Evolutionary conservation across 1,284 basidiomycete genomes (phyloP).

Genomic region (Moesziomyces sp.): DNA sequence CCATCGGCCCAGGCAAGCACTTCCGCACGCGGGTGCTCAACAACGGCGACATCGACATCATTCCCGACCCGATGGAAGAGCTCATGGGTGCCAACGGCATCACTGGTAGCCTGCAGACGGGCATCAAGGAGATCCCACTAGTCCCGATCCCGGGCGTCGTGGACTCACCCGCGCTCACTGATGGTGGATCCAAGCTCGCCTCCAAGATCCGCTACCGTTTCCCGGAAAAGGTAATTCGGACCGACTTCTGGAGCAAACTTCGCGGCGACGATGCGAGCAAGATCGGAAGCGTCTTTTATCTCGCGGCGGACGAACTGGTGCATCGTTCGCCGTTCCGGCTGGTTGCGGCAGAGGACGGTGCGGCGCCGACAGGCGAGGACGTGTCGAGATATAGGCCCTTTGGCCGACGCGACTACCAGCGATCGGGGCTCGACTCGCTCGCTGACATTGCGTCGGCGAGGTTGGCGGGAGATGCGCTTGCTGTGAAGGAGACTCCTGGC

Average conservation of each 20-base stretch:
- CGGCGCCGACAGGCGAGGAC: neutral
- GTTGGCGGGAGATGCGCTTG: slow-evolving; percentile 15
- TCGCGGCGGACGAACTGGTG: slow-evolving; percentile 33
- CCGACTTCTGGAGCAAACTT: slow-evolving; percentile 85
- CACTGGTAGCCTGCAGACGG: slow-evolving; percentile 22
- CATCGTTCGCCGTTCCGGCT: slow-evolving; percentile 15
- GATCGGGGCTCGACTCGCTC: slow-evolving; percentile 36
- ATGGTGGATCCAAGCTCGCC: slow-evolving; percentile 69
- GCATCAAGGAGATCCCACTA: slow-evolving; percentile 69
- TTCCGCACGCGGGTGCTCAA: slow-evolving; percentile 78
- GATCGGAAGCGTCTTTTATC: slow-evolving; percentile 44
- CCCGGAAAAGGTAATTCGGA: slow-evolving; percentile 88
- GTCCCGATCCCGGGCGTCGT: slow-evolving; percentile 34
- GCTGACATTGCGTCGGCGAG: slow-evolving; percentile 42
- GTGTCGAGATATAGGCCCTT: slow-evolving; percentile 35
- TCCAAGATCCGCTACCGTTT: slow-evolving; percentile 80
- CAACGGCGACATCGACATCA: slow-evolving; percentile 89
- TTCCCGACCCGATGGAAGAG: slow-evolving; percentile 72
- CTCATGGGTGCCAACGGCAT: slow-evolving; percentile 54
- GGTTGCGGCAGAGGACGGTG: slow-evolving; percentile 19
- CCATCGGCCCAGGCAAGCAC: slow-evolving; percentile 74
- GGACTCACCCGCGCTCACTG: slow-evolving; percentile 23
- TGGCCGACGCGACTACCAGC: slow-evolving; percentile 32
- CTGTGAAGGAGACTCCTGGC: neutral
- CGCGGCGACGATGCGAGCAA: slow-evolving; percentile 24